Conservation (phyloP, 129 eudicot genomes). For the Flaveria bidentis region DNA sequence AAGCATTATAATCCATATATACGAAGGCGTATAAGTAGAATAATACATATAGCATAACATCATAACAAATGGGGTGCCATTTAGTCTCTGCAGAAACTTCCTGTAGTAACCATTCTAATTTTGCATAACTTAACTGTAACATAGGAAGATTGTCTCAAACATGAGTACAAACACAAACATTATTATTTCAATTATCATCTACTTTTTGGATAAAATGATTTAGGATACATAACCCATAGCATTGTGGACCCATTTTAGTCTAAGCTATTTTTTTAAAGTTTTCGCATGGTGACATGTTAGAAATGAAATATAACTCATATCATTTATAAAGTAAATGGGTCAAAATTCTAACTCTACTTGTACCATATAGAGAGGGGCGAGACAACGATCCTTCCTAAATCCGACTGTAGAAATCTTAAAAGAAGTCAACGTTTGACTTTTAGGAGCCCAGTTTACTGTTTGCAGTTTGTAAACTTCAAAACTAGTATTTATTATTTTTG, state of each 20-base stretch:
- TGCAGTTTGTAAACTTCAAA: no score
- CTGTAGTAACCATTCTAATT: no score
- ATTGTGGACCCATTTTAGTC: neutral
- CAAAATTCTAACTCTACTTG: neutral
- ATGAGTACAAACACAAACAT: no score
- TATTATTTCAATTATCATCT: no score
- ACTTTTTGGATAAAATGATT: no score
- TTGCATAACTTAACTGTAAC: no score
- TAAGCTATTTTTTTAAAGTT: neutral
- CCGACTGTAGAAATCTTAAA: neutral
- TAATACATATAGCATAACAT: neutral
- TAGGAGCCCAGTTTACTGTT: neutral
- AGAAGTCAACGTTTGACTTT: neutral
- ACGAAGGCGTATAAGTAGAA: neutral
- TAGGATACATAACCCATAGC: no score
- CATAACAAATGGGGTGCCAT: neutral
- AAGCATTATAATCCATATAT: slow-evolving; percentile 38
- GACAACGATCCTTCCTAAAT: neutral
- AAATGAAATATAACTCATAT: neutral
- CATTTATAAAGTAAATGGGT: neutral
- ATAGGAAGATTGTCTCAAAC: no score
- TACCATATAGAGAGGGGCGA: neutral
- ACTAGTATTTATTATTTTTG: no score
- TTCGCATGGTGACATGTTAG: neutral
- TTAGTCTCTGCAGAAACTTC: no score